Conservation (phyloP, 75 land plant species). For the Azolla pinnata region DNA sequence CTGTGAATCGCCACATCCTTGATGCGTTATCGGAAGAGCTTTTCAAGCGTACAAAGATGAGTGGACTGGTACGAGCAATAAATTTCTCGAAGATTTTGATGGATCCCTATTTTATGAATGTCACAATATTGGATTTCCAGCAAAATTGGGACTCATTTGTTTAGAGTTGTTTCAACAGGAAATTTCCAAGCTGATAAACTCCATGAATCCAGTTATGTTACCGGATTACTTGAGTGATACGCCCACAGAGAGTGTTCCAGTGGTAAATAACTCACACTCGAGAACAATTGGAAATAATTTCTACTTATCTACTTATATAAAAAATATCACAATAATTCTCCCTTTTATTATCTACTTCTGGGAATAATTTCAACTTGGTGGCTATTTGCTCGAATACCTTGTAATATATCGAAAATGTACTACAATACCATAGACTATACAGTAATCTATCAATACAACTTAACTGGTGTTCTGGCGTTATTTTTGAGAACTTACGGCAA, state of each 20-base stretch:
- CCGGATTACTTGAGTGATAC: conserved; percentile 16
- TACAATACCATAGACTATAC: background rate
- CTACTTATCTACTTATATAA: background rate
- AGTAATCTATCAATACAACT: background rate
- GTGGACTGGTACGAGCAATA: conserved; percentile 19
- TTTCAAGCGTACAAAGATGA: conserved; percentile 13
- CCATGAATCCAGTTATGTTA: conserved; percentile 27
- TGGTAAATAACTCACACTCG: background rate
- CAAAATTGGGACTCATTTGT: no score
- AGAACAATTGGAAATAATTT: background rate
- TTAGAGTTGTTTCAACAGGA: no score
- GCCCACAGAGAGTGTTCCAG: background rate
- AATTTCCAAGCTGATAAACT: conserved; percentile 14
- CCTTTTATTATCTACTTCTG: background rate
- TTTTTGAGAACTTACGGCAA: background rate
- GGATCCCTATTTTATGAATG: no score
- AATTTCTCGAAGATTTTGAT: no score
- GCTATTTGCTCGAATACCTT: no score
- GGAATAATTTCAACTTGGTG: no score
- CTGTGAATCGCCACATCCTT: conserved; percentile 21
- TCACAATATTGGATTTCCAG: no score
- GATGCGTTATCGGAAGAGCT: conserved; percentile 17
- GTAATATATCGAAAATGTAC: no score
- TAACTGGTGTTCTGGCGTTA: background rate
- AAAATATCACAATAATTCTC: background rate